Evolutionary conservation across 345 rosid species (phyloP), one percentile per base, ranked within the genome.

Genomic region (Hevea brasiliensis): DNA sequence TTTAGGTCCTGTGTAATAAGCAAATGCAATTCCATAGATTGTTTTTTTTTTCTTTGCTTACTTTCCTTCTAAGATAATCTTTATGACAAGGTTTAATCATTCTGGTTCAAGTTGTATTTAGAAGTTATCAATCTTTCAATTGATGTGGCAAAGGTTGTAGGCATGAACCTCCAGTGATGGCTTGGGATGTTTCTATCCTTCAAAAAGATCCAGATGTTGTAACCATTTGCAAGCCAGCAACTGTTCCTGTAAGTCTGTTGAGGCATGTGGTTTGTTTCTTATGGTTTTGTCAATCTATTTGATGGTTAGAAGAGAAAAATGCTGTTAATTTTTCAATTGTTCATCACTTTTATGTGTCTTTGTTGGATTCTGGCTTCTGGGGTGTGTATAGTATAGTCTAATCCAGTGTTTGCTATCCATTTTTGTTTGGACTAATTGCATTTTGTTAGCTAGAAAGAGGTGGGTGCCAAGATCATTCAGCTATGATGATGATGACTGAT

Each of bases 141-240:
- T 83, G 82, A 84, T 80, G 76, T 65, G 53, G 57, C 50, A 51
- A 86, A 74, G 80, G 71, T 75, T 89, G 79, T 81, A 95, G 99
- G 92, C 98, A 91, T 82, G 99, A 95, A 81, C 96, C 96, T 0
- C 94, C 93, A 6, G 94, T 87, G 65, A 85, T 85, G 88, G 88
- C 86, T 72, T 84, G 72, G 79, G 88, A 80, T 75, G 83, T 95
- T 35, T 53, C 76, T 37, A 70, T 92, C 55, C 98, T 95, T 67
- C 81, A 82, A 40, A 84, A 84, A 58, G 98, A 91, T 74, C 81
- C 79, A 0, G 94, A 92, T 65, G 98, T 92, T 54, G 77, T 95
- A 65, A 89, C 96, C 63, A 85, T 95, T 70, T 91, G 88, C 79
- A 92, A 92, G 80, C 98, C 94, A 24, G 88, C 98, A 57, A 84